Conservation (phyloP, 106 monocot genomes). For the Dendrobium officinale region DNA sequence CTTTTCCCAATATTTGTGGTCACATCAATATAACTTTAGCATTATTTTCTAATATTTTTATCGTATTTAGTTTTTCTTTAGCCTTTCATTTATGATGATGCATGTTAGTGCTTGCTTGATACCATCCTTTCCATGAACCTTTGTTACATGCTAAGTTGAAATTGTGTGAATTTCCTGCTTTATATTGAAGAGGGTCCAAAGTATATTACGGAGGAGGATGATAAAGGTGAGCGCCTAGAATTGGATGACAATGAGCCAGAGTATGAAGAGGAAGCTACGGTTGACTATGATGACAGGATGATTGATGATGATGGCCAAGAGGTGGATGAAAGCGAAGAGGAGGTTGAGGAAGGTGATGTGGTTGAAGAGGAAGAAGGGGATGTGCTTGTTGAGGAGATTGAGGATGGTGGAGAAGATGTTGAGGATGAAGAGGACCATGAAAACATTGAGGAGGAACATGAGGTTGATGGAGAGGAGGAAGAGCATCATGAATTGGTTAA, state of each 20-base stretch:
- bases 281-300: conserved; percentile 64
- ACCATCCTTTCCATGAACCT: neutral
- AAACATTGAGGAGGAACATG: conserved; percentile 39
- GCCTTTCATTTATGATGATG: neutral
- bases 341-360: conserved; percentile 34
- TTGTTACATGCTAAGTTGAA: neutral
- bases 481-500: conserved; percentile 70
- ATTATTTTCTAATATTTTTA: neutral
- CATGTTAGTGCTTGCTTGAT: neutral
- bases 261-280: conserved; percentile 63
- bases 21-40: neutral
- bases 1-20: neutral
- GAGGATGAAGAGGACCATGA: conserved; percentile 58
- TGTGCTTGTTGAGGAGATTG: conserved; percentile 43
- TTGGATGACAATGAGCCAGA: conserved; percentile 74
- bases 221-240: conserved; percentile 70
- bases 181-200: conserved; percentile 44
- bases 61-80: neutral
- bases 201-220: conserved; percentile 52
- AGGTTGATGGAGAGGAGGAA: conserved; percentile 46
- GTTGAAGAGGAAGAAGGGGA: conserved; percentile 37
- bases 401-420: conserved; percentile 44
- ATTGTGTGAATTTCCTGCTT: conserved; percentile 1
- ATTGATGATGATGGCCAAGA: conserved; percentile 48
- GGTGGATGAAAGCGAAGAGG: conserved; percentile 30